Evolutionary conservation across 2,329 filamentous ascomycete species (phyloP).

Genomic region (Epichloe festucae): DNA sequence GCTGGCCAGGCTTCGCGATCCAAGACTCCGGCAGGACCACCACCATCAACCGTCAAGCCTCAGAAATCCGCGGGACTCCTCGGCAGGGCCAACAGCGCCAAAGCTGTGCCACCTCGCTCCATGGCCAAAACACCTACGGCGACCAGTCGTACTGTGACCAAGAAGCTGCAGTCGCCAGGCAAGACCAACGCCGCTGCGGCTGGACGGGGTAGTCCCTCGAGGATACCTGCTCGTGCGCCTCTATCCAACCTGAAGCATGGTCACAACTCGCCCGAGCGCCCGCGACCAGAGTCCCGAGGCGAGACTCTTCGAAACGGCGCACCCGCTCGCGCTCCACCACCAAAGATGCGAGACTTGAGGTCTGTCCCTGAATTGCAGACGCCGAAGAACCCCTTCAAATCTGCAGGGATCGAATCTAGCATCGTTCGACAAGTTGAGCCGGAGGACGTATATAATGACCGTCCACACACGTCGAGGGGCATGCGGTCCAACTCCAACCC

Average conservation of each 20-base stretch:
- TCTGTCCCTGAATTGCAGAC: conserved; percentile 38
- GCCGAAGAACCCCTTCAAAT: conserved; percentile 34
- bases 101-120: conserved; percentile 24
- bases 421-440: conserved; percentile 50
- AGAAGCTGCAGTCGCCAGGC: conserved; percentile 14
- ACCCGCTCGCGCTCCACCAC: conserved; percentile 58
- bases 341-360: conserved; percentile 77
- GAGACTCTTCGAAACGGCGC: conserved; percentile 40
- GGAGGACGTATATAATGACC: conserved; percentile 78
- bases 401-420: conserved; percentile 36
- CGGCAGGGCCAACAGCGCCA: conserved; percentile 16
- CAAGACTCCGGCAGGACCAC: conserved; percentile 60
- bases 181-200: conserved; percentile 18
- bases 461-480: conserved; percentile 21
- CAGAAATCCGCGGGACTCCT: conserved; percentile 18
- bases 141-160: conserved; percentile 14
- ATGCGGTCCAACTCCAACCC: conserved; percentile 28
- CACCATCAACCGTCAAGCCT: conserved; percentile 31
- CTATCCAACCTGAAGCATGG: conserved; percentile 57
- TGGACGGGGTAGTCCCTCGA: conserved; percentile 26
- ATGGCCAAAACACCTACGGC: conserved; percentile 44
- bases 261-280: conserved; percentile 70
- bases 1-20: conserved; percentile 40
- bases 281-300: conserved; percentile 29
- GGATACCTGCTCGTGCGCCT: conserved; percentile 57